Evolutionary conservation across 2,329 filamentous ascomycete genomes (phyloP).

Genomic region (Fusarium sp.): DNA sequence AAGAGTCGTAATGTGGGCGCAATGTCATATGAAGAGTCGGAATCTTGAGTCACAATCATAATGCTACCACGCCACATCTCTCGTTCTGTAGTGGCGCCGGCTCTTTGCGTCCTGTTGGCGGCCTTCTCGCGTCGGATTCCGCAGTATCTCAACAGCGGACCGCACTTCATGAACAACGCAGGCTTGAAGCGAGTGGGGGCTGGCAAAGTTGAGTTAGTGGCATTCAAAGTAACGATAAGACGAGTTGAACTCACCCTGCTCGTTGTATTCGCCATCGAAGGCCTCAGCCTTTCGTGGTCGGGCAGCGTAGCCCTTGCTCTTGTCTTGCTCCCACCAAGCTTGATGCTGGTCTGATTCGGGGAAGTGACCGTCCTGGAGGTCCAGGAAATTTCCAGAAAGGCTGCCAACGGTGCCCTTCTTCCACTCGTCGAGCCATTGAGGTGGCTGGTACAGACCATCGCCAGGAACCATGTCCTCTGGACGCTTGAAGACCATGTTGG

Average conservation of each 20-base stretch:
- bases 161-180: constrained; percentile 87
- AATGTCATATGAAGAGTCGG: constrained; percentile 84
- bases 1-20: constrained; percentile 87
- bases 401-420: constrained; percentile 75
- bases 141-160: constrained; percentile 90
- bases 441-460: constrained; percentile 70
- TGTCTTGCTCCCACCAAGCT: constrained; percentile 83
- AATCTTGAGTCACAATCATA: constrained; percentile 94
- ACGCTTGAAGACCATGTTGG: constrained; percentile 60
- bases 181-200: constrained; percentile 84
- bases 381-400: constrained; percentile 71
- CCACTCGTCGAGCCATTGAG: constrained; percentile 79
- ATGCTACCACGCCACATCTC: constrained; percentile 94
- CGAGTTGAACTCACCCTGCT: constrained; percentile 64
- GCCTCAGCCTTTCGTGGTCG: constrained; percentile 71
- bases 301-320: constrained; percentile 61
- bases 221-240: neutral
- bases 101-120: constrained; percentile 50
- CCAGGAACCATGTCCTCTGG: constrained; percentile 62
- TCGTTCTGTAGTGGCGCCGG: constrained; percentile 62
- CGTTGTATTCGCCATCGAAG: constrained; percentile 78
- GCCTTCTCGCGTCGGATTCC: constrained; percentile 79
- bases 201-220: constrained; percentile 47
- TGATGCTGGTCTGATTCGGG: constrained; percentile 64
- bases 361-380: constrained; percentile 65